Conservation (phyloP, 345 rosid genomes). For the Moringa oleifera region DNA sequence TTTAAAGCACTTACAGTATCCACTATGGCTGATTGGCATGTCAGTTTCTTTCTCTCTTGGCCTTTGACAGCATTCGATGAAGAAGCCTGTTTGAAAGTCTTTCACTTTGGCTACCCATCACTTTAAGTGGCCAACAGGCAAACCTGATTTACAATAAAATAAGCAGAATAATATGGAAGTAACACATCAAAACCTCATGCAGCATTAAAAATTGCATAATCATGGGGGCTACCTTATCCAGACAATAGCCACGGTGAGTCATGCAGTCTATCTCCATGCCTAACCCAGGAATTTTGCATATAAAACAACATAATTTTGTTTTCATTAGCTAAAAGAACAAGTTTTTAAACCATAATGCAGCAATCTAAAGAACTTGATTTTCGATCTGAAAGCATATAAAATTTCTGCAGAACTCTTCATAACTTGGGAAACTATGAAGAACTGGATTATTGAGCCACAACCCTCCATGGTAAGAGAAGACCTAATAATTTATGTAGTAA, state of each 20-base stretch:
- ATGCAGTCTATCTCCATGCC: constrained; percentile 37
- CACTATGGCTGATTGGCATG: constrained; percentile 19
- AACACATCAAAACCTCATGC: constrained; percentile 15
- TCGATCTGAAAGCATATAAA: constrained; percentile 22
- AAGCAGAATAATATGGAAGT: constrained; percentile 22
- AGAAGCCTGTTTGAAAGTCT: not conserved
- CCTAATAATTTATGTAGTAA: too few relatives aligned
- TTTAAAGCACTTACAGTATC: constrained; percentile 12
- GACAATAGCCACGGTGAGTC: constrained; percentile 42
- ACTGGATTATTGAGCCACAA: not conserved
- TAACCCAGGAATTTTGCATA: constrained; percentile 33
- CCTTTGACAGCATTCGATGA: constrained; percentile 9
- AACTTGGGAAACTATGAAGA: constrained; percentile 1
- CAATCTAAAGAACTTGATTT: constrained; percentile 26
- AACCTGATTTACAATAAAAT: constrained; percentile 34
- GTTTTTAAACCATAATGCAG: constrained; percentile 25
- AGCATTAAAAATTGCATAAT: constrained; percentile 24
- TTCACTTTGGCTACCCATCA: constrained; percentile 14
- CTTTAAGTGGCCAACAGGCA: constrained; percentile 58
- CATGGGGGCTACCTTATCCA: constrained; percentile 19
- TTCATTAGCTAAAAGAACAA: constrained; percentile 19
- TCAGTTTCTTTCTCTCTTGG: constrained; percentile 10
- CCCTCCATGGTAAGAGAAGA: not conserved
- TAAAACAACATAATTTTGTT: constrained; percentile 28
- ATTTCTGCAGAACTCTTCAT: constrained; percentile 1